Base-by-base conservation (phyloP, 2,329 filamentous ascomycete genomes). In the Grosmannia serpens region DNA sequence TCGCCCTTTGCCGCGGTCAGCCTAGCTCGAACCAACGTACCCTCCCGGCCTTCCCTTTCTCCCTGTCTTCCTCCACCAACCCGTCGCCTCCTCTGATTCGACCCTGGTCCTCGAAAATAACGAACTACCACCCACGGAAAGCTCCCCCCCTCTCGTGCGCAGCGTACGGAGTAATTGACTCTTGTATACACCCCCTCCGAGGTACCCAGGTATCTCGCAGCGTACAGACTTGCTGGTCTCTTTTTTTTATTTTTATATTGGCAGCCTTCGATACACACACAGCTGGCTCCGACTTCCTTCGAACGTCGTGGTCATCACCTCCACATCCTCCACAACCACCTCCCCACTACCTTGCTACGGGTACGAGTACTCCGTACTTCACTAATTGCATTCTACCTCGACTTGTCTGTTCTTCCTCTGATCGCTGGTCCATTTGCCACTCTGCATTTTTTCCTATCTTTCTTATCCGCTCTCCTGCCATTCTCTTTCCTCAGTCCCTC, bases 261-360 rank as follows among this genome's bases (percentile, higher is more conserved):
- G 53, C 38, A 46, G 53, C 53, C 53, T 55, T 55, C 53, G 26
- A 55, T 55, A 29, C 53, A 44, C 33, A n/a, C 24, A 17, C n/a
- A n/a, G n/a, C 33, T 55, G 33, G 26, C 35, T n/a, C 24, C 38
- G 35, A n/a, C 26, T 15, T 46, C 24, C 10, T 53, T 53, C 51
- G 27, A 15, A 15, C 31, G 38, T 55, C 24, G 53, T 55, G 17
- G 35, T 41, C 27, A 53, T 29, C 38, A 46, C 53, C 53, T 55
- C 53, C 53, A 55, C 53, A 55, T 52, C 50, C 50, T 53, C 50
- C 50, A 53, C 50, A 55, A 53, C 33, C 53, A n/a, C 17, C 33
- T 53, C 38, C 53, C 26, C 38, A 41, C 53, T 41, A 55, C 53
- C 38, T 55, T 41, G 38, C 53, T 41, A 46, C 53, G 53, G 26